A percentile compares a stretch with the other conserved stretches of the same genome.
phyloP scores from a whole-genome alignment of 306 rosid species.

The Amphicarpaea edgeworthii region DNA sequence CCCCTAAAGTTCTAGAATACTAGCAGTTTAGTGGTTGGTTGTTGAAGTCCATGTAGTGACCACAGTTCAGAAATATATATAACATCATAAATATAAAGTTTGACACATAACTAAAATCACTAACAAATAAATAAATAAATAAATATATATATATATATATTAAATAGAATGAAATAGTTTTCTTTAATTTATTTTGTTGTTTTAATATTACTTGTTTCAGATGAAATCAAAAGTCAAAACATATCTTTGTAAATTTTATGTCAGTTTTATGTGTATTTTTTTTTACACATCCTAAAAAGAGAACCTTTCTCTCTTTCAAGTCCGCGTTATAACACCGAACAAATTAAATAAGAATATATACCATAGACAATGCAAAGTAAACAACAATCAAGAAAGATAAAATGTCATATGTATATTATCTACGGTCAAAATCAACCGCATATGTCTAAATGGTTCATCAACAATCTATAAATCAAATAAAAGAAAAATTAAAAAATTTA shows the following conservation, averaged over 20 bases:
- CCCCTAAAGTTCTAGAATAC: neutral
- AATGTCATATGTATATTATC: neutral
- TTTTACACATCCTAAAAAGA: neutral
- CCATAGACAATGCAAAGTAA: neutral
- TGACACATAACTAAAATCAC: neutral
- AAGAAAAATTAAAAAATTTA: neutral
- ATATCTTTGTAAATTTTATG: neutral
- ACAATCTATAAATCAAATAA: neutral
- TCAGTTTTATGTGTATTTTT: neutral
- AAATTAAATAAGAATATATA: neutral
- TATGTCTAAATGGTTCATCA: neutral
- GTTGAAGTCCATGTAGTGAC: neutral
- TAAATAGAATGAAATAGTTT: too few species aligned
- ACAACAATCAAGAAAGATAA: conserved; percentile 2
- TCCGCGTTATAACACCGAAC: neutral
- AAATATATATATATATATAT: too few species aligned
- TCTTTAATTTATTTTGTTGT: too few species aligned
- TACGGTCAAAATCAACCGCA: conserved; percentile 17
- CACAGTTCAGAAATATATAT: too few species aligned
- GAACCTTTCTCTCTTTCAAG: neutral
- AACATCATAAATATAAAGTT: too few species aligned
- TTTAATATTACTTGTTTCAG: neutral
- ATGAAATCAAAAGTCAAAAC: neutral
- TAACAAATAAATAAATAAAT: too few species aligned
- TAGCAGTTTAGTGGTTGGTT: too few species aligned